These are phyloP conservation scores for Mallotus repandus DNA, from an alignment of 441 rosid species.

Conservation along the genomic window DNA sequence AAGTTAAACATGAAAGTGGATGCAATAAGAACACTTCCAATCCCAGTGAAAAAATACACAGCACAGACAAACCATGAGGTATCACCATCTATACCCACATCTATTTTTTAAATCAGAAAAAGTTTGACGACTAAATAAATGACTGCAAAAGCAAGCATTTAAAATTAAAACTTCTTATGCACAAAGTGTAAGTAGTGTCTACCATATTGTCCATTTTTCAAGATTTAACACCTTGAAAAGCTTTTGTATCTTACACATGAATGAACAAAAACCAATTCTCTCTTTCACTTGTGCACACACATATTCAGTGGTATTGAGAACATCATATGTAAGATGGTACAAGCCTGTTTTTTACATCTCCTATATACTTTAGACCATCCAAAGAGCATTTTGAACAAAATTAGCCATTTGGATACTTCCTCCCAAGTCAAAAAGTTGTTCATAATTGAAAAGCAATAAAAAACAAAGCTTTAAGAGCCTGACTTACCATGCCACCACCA, in stretches of 20 bases:
- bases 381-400: neutral
- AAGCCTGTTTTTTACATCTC: neutral
- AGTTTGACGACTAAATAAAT: neutral
- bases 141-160: neutral
- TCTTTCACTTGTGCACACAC: too few species aligned
- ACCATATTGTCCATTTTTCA: neutral
- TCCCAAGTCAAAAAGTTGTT: neutral
- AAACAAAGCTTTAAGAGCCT: slow-evolving; percentile 4
- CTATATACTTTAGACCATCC: neutral
- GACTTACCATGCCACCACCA: slow-evolving; percentile 76
- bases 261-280: too few species aligned
- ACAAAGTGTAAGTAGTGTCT: too few species aligned
- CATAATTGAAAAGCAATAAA: neutral
- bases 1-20: slow-evolving; percentile 2
- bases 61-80: neutral
- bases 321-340: too few species aligned
- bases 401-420: neutral
- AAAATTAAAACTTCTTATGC: neutral
- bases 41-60: neutral
- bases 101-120: neutral
- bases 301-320: too few species aligned
- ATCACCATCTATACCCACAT: neutral
- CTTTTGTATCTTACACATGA: neutral
- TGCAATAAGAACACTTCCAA: neutral
- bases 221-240: neutral